phyloP scores from a whole-genome alignment of 306 rosid species.

The Medicago lupulina region DNA sequence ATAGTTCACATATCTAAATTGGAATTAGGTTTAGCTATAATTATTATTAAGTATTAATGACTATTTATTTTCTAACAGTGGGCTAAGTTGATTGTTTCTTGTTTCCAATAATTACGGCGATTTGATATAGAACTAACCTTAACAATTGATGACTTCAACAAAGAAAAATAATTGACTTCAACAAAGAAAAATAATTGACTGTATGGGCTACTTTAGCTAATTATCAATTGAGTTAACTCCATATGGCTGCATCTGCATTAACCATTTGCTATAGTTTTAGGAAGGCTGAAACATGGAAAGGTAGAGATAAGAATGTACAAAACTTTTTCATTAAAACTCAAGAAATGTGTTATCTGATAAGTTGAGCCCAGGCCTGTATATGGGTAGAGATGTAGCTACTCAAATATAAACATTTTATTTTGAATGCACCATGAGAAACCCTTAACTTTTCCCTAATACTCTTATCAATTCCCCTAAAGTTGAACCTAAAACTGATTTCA shows the following conservation, averaged over 20 bases:
- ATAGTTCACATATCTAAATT: conserved; percentile 27
- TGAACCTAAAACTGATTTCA: background rate
- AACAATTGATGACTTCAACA: background rate
- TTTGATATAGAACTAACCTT: background rate
- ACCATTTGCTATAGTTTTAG: background rate
- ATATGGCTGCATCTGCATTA: conserved; percentile 25
- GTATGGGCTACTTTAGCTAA: background rate
- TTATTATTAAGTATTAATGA: background rate
- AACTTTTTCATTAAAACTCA: background rate
- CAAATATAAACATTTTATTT: background rate
- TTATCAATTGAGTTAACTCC: background rate
- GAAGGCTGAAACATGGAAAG: too few relatives aligned
- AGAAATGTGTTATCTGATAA: background rate
- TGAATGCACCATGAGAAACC: background rate
- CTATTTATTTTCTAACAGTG: conserved; percentile 16
- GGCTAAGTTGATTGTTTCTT: conserved; percentile 5
- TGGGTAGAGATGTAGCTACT: background rate
- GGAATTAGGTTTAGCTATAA: conserved; percentile 32
- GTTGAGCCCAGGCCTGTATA: background rate
- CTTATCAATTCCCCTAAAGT: background rate
- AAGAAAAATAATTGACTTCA: background rate
- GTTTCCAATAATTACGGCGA: conserved; percentile 8
- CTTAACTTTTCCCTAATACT: background rate
- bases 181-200: background rate
- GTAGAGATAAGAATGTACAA: too few relatives aligned